These are phyloP conservation scores for Digitaria exilis DNA, from an alignment of 202 grass and related monocot genomes.

Conservation along the genomic window DNA sequence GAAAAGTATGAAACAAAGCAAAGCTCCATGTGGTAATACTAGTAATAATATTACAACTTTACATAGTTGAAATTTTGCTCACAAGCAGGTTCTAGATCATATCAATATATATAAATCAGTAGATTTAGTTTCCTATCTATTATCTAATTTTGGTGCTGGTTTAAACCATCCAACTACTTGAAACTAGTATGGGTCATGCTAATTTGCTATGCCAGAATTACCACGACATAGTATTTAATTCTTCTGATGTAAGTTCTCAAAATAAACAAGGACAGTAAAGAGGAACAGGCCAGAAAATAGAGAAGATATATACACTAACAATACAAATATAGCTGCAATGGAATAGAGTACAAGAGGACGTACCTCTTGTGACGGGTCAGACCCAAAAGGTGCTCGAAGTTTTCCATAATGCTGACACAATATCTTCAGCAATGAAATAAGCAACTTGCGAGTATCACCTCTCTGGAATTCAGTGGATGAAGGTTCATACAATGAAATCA, in stretches of 20 bases:
- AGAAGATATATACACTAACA: not conserved
- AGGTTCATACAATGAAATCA: slow-evolving; percentile 63
- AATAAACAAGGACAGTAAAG: slow-evolving; percentile 4
- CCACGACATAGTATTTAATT: slow-evolving; percentile 12
- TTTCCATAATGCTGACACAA: slow-evolving; percentile 95
- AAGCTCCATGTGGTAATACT: not conserved
- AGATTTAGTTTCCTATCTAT: not conserved
- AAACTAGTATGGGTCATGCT: not conserved
- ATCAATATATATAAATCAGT: not conserved
- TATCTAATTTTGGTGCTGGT: slow-evolving; percentile 2
- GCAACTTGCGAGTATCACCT: slow-evolving; percentile 72
- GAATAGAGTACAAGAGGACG: slow-evolving; percentile 23
- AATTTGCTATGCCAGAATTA: not conserved
- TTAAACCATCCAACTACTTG: not conserved
- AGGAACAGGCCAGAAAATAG: not conserved
- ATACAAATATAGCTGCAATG: slow-evolving; percentile 29
- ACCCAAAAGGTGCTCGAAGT: slow-evolving; percentile 91
- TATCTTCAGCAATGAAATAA: slow-evolving; percentile 95
- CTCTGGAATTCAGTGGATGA: slow-evolving; percentile 56
- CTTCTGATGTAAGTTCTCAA: not conserved
- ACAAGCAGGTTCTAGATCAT: not conserved
- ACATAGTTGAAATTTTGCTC: not conserved
- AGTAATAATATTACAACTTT: slow-evolving; percentile 20
- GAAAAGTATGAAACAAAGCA: not conserved
- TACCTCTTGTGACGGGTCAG: slow-evolving; percentile 87